Evolutionary conservation across 768 basidiomycete genomes (phyloP).

Genomic region (Tulasnella calospora): DNA sequence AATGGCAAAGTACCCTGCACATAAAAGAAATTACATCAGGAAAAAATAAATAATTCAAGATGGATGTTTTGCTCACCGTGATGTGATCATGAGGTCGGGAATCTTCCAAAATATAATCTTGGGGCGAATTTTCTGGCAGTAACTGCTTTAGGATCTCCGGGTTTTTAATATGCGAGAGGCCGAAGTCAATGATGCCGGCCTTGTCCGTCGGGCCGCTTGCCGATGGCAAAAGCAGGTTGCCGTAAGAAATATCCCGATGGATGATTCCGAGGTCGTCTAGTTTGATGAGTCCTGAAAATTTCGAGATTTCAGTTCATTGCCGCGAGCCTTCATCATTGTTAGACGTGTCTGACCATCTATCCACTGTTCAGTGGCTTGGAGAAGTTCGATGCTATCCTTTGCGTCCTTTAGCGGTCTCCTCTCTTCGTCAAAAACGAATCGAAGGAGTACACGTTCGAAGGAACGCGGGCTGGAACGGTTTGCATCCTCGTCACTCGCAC

Average conservation of each 20-base stretch:
- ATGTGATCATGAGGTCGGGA: background rate
- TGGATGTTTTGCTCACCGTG: background rate
- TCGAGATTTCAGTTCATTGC: background rate
- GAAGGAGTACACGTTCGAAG: background rate
- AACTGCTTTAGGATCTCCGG: too few relatives aligned
- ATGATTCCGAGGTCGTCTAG: background rate
- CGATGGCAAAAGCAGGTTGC: background rate
- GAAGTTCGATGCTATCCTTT: background rate
- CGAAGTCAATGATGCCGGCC: too few relatives aligned
- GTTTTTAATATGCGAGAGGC: too few relatives aligned
- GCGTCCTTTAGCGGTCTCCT: background rate
- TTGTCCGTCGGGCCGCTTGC: too few relatives aligned
- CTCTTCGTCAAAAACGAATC: background rate
- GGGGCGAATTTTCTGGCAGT: too few relatives aligned
- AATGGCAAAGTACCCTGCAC: background rate
- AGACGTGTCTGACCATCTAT: background rate
- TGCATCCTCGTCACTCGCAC: background rate
- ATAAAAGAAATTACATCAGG: background rate
- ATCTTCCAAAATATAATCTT: background rate
- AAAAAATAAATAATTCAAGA: background rate
- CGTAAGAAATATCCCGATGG: too few relatives aligned
- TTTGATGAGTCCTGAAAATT: background rate
- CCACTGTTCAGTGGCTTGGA: background rate
- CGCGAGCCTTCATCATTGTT: background rate
- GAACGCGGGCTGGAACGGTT: background rate